Base-by-base conservation (phyloP, 106 monocot genomes). In the Dendrobium officinale region DNA sequence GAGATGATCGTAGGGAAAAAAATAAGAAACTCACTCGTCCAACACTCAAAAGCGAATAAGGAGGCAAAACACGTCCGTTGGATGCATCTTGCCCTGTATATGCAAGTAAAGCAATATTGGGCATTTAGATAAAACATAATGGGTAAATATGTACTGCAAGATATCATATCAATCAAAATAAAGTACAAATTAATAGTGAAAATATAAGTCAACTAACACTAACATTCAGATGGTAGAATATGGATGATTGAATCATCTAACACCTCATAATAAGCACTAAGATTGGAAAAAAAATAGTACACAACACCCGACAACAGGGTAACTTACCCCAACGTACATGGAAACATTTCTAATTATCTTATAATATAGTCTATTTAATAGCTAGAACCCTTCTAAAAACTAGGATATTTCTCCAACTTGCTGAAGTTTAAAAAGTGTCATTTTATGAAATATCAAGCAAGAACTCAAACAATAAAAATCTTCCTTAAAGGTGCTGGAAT, bases 21-120 rank as follows among this genome's bases (percentile, higher is more conserved):
- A 10, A 80, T 79, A 29, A 37, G 29, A 10, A 75, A 79, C 90
- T 90, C 72, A 93, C 93, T 75, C 88, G 59, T 67, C 93, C 90
- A 76, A 81, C 85, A 73, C 85, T 87, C 61, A 93, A 80, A 68
- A 93, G 88, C 9, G 90, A 80, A 80, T 86, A 89, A 42, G 84
- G 80, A 74, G 88, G 86, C 13, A 85, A 61, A 78, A 81, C 81
- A 48, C 80, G 83, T 68, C 75, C 88, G 61, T 72, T 19, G 82
- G 51, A 79, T 29, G 83, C 78, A 87, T 90, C 93, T 82, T 85
- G 86, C 70, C 80, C 93, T 90, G 88, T 22, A 33, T 19, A 80
- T 70, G 47, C 17, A 26, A 76, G 41, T 76, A 20, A 24, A 26
- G 22, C 49, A 11, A 76, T 49, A 45, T 76, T 26, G 47, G 27